Evolutionary conservation across 495 filamentous ascomycete species (phyloP).

Genomic region (Daldinia grandis): DNA sequence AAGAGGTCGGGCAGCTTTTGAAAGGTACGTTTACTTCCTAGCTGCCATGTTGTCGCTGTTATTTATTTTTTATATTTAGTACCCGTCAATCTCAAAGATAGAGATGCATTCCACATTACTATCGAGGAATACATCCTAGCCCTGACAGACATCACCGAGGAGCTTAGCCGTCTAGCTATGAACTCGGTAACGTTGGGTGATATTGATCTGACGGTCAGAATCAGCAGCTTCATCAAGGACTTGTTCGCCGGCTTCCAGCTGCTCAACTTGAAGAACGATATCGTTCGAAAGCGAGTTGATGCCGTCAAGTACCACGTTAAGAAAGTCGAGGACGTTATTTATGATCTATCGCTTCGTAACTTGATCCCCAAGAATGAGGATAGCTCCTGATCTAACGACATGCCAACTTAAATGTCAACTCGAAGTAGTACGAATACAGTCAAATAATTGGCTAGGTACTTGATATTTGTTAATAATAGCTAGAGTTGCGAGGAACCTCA

Average conservation of each 20-base stretch:
- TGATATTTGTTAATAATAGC: neutral
- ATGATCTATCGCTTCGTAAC: slow-evolving; percentile 88
- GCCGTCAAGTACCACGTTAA: slow-evolving; percentile 97
- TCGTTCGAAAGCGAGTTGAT: slow-evolving; percentile 84
- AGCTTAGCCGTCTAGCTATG: slow-evolving; percentile 89
- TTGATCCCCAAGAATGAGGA: slow-evolving; percentile 65
- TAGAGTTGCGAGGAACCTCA: neutral
- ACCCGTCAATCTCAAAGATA: slow-evolving; percentile 91
- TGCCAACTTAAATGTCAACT: neutral
- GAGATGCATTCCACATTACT: slow-evolving; percentile 91
- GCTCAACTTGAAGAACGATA: slow-evolving; percentile 96
- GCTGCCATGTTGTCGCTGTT: neutral
- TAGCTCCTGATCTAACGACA: neutral
- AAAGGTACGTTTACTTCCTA: slow-evolving; percentile 62
- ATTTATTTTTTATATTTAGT: slow-evolving; percentile 60
- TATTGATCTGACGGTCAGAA: slow-evolving; percentile 80
- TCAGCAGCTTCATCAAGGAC: slow-evolving; percentile 93
- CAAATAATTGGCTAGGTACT: neutral
- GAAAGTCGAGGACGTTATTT: slow-evolving; percentile 97
- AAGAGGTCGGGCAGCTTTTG: slow-evolving; percentile 81
- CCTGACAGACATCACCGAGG: slow-evolving; percentile 85
- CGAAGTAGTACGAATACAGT: neutral
- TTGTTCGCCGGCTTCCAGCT: slow-evolving; percentile 95
- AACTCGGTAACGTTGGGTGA: slow-evolving; percentile 96
- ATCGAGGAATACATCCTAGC: slow-evolving; percentile 96